These are phyloP conservation scores for Rhododendron vialii DNA, from an alignment of 148 eudicot species.

Conservation along the genomic window DNA sequence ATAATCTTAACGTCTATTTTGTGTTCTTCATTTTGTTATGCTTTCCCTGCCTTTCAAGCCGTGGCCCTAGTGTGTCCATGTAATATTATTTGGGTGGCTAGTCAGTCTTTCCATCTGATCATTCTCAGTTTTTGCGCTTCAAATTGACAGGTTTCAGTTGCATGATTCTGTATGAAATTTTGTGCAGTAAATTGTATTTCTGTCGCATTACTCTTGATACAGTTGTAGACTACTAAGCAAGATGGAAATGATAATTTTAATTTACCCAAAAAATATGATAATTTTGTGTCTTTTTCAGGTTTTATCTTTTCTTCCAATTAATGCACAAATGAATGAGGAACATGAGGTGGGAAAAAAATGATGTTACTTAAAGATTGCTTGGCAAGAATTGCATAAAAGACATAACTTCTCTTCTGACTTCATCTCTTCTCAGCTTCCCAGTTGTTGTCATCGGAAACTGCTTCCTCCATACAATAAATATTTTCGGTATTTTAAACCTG, in stretches of 20 bases:
- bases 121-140: not conserved
- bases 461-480: slow-evolving; percentile 51
- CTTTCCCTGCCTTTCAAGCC: not conserved
- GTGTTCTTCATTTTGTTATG: not conserved
- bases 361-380: slow-evolving; percentile 35
- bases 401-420: slow-evolving; percentile 46
- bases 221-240: not conserved
- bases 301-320: not conserved
- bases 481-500: slow-evolving; percentile 83
- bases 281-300: not conserved
- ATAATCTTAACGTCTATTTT: not conserved
- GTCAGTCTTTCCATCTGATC: not conserved
- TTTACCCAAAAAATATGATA: not conserved
- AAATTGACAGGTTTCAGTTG: not conserved
- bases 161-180: not conserved
- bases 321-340: not conserved
- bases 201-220: not conserved
- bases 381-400: slow-evolving; percentile 29
- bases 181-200: not conserved
- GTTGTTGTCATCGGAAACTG: slow-evolving; percentile 71
- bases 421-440: slow-evolving; percentile 71
- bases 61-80: not conserved
- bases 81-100: not conserved
- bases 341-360: not conserved
- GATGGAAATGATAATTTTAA: not conserved